phyloP scores from a whole-genome alignment of 2,329 filamentous ascomycete genomes.

The Penicillium sp. region DNA sequence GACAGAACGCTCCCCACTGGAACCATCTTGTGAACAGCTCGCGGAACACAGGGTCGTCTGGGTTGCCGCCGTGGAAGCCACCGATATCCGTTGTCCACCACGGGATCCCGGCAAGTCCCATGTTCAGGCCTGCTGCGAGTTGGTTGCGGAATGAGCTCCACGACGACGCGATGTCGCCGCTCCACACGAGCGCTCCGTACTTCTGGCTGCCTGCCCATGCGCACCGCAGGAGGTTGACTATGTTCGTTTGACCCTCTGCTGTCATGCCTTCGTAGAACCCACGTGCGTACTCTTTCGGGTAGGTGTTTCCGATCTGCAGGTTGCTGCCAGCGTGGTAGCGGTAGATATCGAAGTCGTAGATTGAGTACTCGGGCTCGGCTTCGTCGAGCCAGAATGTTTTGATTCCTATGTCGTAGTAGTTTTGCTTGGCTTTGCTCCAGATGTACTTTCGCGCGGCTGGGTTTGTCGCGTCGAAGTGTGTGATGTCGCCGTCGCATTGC shows the following conservation, averaged over 20 bases:
- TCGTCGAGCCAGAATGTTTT: conserved; percentile 68
- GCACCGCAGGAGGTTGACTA: conserved; percentile 60
- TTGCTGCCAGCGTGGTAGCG: conserved; percentile 58
- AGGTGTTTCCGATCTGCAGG: conserved; percentile 59
- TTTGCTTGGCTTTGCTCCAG: conserved; percentile 58
- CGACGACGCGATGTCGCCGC: conserved; percentile 63
- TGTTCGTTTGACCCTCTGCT: conserved; percentile 52
- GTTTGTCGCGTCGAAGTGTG: conserved; percentile 64
- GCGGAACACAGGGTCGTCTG: conserved; percentile 54
- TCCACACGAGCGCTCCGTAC: conserved; percentile 66
- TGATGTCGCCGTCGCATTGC: conserved; percentile 58
- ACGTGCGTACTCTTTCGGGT: conserved; percentile 57
- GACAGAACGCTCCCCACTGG: conserved; percentile 66
- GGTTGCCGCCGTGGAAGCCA: conserved; percentile 65
- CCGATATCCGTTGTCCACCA: conserved; percentile 73
- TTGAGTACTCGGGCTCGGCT: conserved; percentile 64
- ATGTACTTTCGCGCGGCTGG: conserved; percentile 58
- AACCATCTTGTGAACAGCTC: conserved; percentile 68
- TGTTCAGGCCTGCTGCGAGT: conserved; percentile 62
- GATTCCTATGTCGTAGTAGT: conserved; percentile 63
- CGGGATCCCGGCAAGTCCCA: conserved; percentile 62
- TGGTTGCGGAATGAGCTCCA: conserved; percentile 61
- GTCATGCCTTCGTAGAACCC: conserved; percentile 60
- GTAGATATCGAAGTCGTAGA: conserved; percentile 67
- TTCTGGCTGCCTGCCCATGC: conserved; percentile 61